These are phyloP conservation scores for Chalciporus sphaerocephalus DNA, from an alignment of 768 basidiomycete species.

Conservation along the genomic window DNA sequence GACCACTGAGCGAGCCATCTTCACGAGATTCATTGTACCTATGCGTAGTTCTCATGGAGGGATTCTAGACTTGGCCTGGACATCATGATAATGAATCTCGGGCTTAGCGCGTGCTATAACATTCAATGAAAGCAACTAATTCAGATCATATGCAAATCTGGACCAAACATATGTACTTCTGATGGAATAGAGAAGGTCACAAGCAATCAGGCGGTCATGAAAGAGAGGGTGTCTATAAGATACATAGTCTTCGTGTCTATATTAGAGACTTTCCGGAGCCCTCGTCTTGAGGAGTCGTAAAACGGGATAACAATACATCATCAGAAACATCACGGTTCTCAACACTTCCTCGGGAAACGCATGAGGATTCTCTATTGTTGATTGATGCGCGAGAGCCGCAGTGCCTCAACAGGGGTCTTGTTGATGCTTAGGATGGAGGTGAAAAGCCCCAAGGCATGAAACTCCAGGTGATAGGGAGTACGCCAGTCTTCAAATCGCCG, in stretches of 20 bases:
- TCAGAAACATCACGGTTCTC: slow-evolving; percentile 9
- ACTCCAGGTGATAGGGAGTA: slow-evolving; percentile 54
- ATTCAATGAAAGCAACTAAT: neutral
- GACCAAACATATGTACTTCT: slow-evolving; percentile 4
- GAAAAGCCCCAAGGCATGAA: slow-evolving; percentile 48
- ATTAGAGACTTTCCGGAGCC: slow-evolving; percentile 20
- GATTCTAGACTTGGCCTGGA: neutral
- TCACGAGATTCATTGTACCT: neutral
- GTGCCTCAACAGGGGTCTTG: slow-evolving; percentile 1
- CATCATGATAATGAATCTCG: neutral
- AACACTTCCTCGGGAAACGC: slow-evolving; percentile 19
- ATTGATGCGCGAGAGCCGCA: slow-evolving; percentile 5
- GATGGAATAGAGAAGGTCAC: neutral
- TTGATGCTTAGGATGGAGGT: slow-evolving; percentile 31
- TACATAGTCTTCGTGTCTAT: slow-evolving; percentile 19
- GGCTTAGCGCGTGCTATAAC: neutral
- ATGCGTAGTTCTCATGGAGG: neutral
- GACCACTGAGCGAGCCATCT: too few species aligned
- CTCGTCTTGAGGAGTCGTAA: slow-evolving; percentile 2
- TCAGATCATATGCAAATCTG: slow-evolving; percentile 1
- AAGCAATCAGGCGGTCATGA: slow-evolving; percentile 9
- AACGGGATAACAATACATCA: slow-evolving; percentile 21
- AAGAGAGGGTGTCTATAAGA: slow-evolving; percentile 10
- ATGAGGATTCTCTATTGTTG: slow-evolving; percentile 8
- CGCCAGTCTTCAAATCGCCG: slow-evolving; percentile 44